Percentiles rank a stretch among this genome's conserved stretches.
Conservation (phyloP, 306 rosid species). For the Sphenostylis stenocarpa region DNA sequence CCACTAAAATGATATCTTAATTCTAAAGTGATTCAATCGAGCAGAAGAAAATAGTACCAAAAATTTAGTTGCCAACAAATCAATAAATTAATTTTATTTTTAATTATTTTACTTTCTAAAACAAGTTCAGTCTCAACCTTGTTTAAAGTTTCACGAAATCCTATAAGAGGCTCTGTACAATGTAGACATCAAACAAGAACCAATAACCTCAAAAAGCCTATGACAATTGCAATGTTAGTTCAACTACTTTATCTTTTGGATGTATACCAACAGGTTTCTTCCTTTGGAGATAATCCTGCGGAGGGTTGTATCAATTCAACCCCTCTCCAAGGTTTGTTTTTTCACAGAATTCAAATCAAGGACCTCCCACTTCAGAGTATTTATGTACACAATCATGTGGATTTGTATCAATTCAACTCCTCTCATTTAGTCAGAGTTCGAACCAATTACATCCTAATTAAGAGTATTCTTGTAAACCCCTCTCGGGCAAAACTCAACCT, state of each 20-base stretch:
- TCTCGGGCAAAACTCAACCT: background rate
- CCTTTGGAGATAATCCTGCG: background rate
- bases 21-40: conserved; percentile 7
- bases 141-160: conserved; percentile 11
- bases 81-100: background rate
- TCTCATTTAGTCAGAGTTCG: background rate
- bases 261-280: background rate
- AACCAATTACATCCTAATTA: background rate
- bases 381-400: background rate
- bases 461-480: background rate
- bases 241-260: background rate
- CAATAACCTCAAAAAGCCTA: background rate
- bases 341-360: background rate
- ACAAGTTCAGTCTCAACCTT: conserved; percentile 2
- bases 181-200: background rate
- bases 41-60: background rate
- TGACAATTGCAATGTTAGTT: background rate
- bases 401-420: background rate
- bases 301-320: background rate
- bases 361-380: background rate
- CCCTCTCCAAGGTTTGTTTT: background rate
- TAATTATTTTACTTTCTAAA: background rate
- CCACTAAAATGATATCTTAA: conserved; percentile 6
- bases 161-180: background rate
- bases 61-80: background rate